Percentiles rank a stretch among this genome's conserved stretches.
Conservation (phyloP, 352 stramenopile species). For the Phytopythium sindhum region DNA sequence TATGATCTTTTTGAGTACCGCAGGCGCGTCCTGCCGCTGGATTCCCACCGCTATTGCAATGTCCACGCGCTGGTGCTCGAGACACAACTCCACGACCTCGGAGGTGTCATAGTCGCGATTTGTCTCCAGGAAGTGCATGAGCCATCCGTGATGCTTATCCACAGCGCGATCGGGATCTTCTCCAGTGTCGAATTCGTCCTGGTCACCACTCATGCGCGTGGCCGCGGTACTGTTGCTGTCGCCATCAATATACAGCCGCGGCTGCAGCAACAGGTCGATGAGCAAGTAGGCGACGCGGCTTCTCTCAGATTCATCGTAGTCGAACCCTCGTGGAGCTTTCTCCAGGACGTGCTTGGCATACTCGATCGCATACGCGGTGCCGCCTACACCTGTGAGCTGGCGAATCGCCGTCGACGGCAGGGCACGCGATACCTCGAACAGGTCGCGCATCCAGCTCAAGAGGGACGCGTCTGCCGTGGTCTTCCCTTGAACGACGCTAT, state of each 20-base stretch:
- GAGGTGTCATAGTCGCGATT: slow-evolving; percentile 60
- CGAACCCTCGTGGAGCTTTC: slow-evolving; percentile 26
- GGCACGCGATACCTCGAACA: slow-evolving; percentile 70
- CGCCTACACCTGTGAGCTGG: slow-evolving; percentile 59
- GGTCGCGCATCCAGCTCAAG: slow-evolving; percentile 67
- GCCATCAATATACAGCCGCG: slow-evolving; percentile 38
- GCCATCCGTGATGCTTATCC: slow-evolving; percentile 40
- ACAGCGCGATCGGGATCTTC: not conserved
- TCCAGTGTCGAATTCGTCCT: not conserved
- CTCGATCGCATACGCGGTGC: slow-evolving; percentile 48
- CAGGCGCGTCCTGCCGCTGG: slow-evolving; percentile 36
- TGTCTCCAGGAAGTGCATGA: slow-evolving; percentile 47
- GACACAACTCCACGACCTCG: slow-evolving; percentile 62
- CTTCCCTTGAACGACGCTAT: slow-evolving; percentile 24
- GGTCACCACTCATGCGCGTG: not conserved
- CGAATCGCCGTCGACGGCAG: slow-evolving; percentile 64
- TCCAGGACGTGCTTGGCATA: slow-evolving; percentile 54
- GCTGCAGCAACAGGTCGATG: slow-evolving; percentile 55
- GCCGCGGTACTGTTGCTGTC: not conserved
- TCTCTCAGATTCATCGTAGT: slow-evolving; percentile 36
- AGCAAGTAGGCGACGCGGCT: slow-evolving; percentile 49
- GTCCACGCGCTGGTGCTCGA: slow-evolving; percentile 64
- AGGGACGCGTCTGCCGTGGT: slow-evolving; percentile 19
- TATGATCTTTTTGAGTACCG: slow-evolving; percentile 56
- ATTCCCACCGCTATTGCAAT: slow-evolving; percentile 61